A percentile compares a stretch with the other conserved stretches of the same genome.
Conservation (phyloP, 208 protist species). For the Leishmania martiniquensis region DNA sequence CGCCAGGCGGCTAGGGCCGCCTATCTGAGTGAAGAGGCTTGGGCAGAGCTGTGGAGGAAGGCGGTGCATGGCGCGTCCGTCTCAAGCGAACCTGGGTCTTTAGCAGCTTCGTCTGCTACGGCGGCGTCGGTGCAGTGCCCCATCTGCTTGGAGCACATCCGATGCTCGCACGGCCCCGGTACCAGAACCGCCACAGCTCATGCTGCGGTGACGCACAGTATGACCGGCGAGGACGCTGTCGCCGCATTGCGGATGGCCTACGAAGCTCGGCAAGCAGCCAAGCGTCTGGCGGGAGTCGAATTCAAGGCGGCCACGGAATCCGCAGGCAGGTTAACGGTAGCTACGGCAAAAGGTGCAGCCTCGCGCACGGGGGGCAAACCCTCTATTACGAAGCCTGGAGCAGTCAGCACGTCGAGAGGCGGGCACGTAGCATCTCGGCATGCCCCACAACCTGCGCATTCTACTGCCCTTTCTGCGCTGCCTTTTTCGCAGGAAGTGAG, state of each 20-base stretch:
- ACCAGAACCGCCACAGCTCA: neutral
- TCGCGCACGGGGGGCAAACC: neutral
- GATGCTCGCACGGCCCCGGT: slow-evolving; percentile 17
- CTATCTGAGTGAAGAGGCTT: slow-evolving; percentile 58
- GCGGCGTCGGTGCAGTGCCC: slow-evolving; percentile 33
- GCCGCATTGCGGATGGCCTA: slow-evolving; percentile 25
- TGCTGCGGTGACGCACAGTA: neutral
- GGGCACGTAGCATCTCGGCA: neutral
- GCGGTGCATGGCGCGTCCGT: slow-evolving; percentile 2
- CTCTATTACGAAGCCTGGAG: neutral
- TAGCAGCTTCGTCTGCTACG: neutral
- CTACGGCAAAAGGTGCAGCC: neutral
- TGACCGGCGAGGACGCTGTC: slow-evolving; percentile 9
- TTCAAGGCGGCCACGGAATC: neutral
- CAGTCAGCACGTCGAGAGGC: neutral
- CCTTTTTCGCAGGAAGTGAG: neutral
- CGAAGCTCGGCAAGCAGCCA: slow-evolving; percentile 9
- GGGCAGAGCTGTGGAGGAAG: slow-evolving; percentile 36
- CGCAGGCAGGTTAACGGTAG: neutral
- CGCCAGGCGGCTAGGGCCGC: slow-evolving; percentile 56
- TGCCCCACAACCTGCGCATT: neutral
- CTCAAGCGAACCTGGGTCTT: neutral
- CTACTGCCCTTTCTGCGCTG: neutral
- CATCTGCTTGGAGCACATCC: slow-evolving; percentile 63
- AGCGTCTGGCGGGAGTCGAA: neutral